Evolutionary conservation across 2,329 filamentous ascomycete genomes (phyloP), one percentile per base, ranked within the genome.

Genomic region (Fusarium irregulare): DNA sequence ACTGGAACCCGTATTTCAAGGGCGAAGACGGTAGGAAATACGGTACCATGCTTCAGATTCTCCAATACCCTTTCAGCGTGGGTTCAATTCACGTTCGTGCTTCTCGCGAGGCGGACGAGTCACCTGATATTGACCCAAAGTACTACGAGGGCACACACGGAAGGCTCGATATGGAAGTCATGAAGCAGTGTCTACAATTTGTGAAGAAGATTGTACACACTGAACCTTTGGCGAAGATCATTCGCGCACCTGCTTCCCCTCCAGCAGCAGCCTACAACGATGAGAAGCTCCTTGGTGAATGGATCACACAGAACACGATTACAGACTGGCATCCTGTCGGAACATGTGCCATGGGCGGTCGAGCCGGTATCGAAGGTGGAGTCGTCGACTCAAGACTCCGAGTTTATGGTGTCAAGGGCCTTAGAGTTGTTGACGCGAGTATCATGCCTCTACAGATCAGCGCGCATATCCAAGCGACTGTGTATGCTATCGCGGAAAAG

Each of bases 41-140:
- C 59, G 83, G 78, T 11, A 85, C 82, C 4, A 81, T 86, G 78
- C 68, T 86, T 1, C 81, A 83, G 60, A 83, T 86, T 61, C 75
- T 87, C 2, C 84, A 86, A 63, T 85, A 87, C 72, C 85, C 86
- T 0, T 85, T 85, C 30, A 83, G 83, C 0, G 76, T 79, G 5
- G 86, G 86, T 0, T 82, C 78, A 3, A 78, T 87, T 12, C 85
- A 87, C 62, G 80, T 87, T 51, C 74, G 60, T 4, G 68, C 76
- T 3, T 55, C 44, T 30, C 27, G 37, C 9, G 55, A 68, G 41
- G 77, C 27, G 47, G 75, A 73, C n/a, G 76, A 55, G 58, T 75
- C 50, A 13, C 81, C 80, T 1, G 28, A 74, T 14, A 84, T 85
- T 34, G 77, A 85, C 32, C 83, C 83, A 0, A 70, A 73, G 7